Evolutionary conservation across 306 rosid species (phyloP).

Genomic region (Rosa persica): DNA sequence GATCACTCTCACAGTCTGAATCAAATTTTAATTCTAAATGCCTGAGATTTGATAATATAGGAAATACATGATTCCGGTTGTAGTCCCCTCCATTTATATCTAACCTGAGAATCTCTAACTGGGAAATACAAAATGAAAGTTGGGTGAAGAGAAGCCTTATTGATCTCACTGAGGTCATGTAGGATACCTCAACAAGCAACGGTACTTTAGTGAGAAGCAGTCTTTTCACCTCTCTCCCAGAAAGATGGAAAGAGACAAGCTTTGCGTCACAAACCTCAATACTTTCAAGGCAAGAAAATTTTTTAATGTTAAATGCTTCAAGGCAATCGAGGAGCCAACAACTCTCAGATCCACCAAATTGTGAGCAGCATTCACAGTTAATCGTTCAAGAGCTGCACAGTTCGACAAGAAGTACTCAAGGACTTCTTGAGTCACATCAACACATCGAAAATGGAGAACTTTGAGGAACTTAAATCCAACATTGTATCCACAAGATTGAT

Average conservation of each 20-base stretch:
- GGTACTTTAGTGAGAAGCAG: background rate
- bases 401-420: background rate
- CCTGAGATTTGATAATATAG: background rate
- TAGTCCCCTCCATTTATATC: background rate
- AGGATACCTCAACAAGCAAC: background rate
- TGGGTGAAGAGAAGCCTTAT: background rate
- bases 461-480: background rate
- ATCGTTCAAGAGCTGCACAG: background rate
- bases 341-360: background rate
- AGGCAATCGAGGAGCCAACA: background rate
- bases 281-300: too few species aligned
- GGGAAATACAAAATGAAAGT: background rate
- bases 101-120: background rate
- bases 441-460: background rate
- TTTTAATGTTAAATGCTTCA: background rate
- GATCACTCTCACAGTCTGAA: background rate
- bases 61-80: background rate
- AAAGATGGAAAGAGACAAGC: background rate
- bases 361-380: background rate
- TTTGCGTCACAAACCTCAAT: background rate
- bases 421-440: background rate
- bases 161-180: background rate
- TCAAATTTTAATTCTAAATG: background rate
- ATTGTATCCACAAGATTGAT: background rate
- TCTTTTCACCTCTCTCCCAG: too few species aligned